phyloP scores from a whole-genome alignment of 371 early-diverging fungal species.

The Mortierella sp. region DNA sequence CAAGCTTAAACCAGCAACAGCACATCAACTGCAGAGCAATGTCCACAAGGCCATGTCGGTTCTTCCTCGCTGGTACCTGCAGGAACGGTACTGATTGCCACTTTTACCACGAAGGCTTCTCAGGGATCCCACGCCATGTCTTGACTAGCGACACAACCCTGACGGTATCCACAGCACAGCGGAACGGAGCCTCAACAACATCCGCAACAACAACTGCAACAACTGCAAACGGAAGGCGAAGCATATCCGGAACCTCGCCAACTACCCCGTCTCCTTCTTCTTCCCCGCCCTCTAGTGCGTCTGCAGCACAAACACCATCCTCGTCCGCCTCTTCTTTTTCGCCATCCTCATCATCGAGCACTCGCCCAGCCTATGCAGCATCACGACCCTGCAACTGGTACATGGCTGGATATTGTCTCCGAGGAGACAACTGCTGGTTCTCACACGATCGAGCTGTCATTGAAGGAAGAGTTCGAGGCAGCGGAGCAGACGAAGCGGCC shows the following conservation, averaged over 20 bases:
- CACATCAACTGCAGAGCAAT: constrained; percentile 2
- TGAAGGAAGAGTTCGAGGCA: constrained; percentile 3
- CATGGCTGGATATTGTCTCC: constrained; percentile 52
- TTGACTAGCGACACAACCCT: constrained; percentile 3
- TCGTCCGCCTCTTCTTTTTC: neutral
- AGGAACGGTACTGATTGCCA: constrained; percentile 40
- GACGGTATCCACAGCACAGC: constrained; percentile 7
- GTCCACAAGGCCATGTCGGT: constrained; percentile 31
- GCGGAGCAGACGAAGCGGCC: constrained; percentile 21
- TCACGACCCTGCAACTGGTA: constrained; percentile 46
- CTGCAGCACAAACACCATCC: neutral
- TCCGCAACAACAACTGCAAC: neutral
- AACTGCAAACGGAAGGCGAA: neutral
- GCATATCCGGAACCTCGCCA: neutral
- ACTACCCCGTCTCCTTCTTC: neutral
- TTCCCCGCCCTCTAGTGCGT: neutral
- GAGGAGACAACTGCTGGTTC: constrained; percentile 56
- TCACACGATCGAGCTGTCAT: constrained; percentile 41
- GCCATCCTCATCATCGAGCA: constrained; percentile 1
- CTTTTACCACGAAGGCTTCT: constrained; percentile 47
- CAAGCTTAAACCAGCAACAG: neutral
- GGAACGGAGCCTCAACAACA: neutral
- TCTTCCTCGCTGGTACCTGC: constrained; percentile 47
- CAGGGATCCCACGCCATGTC: constrained; percentile 10
- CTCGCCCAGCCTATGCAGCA: constrained; percentile 28